Conservation (phyloP, 2,329 filamentous ascomycete species). For the Aspergillus alliaceus region DNA sequence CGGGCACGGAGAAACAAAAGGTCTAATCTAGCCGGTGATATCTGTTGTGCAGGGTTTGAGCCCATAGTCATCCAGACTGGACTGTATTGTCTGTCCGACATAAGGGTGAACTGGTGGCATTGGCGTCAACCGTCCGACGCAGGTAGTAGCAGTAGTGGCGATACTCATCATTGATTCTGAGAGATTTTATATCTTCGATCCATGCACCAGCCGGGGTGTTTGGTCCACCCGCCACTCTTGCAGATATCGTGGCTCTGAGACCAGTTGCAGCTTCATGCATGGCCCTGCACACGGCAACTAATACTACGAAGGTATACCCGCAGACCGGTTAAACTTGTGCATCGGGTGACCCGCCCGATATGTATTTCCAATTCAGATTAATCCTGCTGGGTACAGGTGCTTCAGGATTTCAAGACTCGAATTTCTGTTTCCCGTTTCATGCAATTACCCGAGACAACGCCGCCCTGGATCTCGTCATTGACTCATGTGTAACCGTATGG, state of each 20-base stretch:
- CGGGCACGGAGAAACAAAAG: constrained; percentile 1
- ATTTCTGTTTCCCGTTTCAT: not conserved
- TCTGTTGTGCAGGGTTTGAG: not conserved
- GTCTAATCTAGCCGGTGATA: not conserved
- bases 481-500: not conserved
- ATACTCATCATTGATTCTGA: not conserved
- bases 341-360: constrained; percentile 2
- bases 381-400: not conserved
- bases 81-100: not conserved
- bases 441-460: constrained; percentile 14
- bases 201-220: not conserved
- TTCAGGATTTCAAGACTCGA: constrained; percentile 2
- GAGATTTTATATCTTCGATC: not conserved
- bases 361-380: not conserved
- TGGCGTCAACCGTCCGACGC: not conserved
- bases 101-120: not conserved
- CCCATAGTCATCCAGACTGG: not conserved
- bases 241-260: not conserved
- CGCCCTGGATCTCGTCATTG: not conserved
- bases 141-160: not conserved
- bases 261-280: not conserved
- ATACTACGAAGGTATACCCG: not conserved
- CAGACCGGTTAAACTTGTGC: not conserved
- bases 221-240: not conserved
- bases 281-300: constrained; percentile 3